These are phyloP conservation scores for Chloris gayana DNA, from an alignment of 176 grass and related monocot species.

Conservation along the genomic window DNA sequence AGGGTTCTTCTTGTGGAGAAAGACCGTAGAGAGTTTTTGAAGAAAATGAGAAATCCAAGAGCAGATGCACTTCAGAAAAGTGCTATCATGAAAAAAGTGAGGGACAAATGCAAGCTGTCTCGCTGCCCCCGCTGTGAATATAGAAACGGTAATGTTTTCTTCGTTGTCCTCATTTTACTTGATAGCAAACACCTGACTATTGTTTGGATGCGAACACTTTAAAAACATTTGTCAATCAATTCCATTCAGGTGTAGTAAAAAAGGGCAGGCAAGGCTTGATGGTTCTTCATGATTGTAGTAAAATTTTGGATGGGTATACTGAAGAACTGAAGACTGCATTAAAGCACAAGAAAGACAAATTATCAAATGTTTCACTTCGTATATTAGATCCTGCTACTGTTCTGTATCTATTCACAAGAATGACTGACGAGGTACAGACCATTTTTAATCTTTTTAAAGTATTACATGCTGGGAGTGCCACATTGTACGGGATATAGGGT, in stretches of 20 bases:
- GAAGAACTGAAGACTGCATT: conserved; percentile 66
- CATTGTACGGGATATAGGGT: conserved; percentile 4
- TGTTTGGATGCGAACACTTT: conserved; percentile 21
- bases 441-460: conserved; percentile 18
- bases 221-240: conserved; percentile 9
- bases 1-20: conserved; percentile 79
- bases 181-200: background rate
- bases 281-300: conserved; percentile 80
- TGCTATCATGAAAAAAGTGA: conserved; percentile 76
- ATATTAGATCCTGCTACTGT: conserved; percentile 60
- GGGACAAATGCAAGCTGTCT: conserved; percentile 89
- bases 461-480: conserved; percentile 12
- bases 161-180: background rate
- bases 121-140: conserved; percentile 78
- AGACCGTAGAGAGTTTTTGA: conserved; percentile 65
- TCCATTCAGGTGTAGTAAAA: conserved; percentile 73
- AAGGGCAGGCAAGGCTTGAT: conserved; percentile 62
- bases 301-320: conserved; percentile 62
- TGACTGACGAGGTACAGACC: conserved; percentile 70
- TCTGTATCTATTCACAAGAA: conserved; percentile 84
- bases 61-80: conserved; percentile 57
- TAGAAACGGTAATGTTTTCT: conserved; percentile 63
- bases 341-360: conserved; percentile 67
- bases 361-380: conserved; percentile 49
- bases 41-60: conserved; percentile 90